phyloP scores from a whole-genome alignment of 129 eudicot genomes.

The Silybum marianum region DNA sequence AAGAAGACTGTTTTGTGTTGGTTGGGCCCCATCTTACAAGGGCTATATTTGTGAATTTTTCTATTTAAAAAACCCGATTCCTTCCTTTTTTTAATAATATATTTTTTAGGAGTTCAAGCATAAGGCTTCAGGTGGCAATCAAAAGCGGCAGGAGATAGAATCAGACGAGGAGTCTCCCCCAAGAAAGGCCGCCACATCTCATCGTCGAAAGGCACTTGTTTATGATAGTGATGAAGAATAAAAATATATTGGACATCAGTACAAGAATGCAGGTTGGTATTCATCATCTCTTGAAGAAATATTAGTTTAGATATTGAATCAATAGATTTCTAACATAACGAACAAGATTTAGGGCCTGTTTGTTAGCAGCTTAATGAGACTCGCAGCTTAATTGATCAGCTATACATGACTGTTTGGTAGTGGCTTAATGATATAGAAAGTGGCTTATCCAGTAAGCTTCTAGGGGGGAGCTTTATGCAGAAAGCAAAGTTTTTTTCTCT shows the following conservation, averaged over 20 bases:
- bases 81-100: background rate
- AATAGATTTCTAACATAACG: background rate
- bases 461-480: too few relatives aligned
- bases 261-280: slow-evolving; percentile 29
- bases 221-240: slow-evolving; percentile 91
- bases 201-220: slow-evolving; percentile 86
- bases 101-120: slow-evolving; percentile 70
- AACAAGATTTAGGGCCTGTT: background rate
- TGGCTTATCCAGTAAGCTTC: too few relatives aligned
- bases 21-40: too few relatives aligned
- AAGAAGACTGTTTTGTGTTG: background rate
- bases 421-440: too few relatives aligned
- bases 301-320: slow-evolving; percentile 5
- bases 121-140: slow-evolving; percentile 56
- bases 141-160: slow-evolving; percentile 79
- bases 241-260: slow-evolving; percentile 5
- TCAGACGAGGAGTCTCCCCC: slow-evolving; percentile 90
- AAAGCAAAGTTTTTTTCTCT: too few relatives aligned
- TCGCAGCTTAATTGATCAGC: too few relatives aligned
- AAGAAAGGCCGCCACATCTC: slow-evolving; percentile 60
- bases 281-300: background rate
- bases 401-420: too few relatives aligned
- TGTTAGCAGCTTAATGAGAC: too few relatives aligned
- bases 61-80: background rate
- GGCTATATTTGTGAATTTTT: background rate